Evolutionary conservation across 2,329 filamentous ascomycete species (phyloP).

Genomic region (Xylariaceae sp.): DNA sequence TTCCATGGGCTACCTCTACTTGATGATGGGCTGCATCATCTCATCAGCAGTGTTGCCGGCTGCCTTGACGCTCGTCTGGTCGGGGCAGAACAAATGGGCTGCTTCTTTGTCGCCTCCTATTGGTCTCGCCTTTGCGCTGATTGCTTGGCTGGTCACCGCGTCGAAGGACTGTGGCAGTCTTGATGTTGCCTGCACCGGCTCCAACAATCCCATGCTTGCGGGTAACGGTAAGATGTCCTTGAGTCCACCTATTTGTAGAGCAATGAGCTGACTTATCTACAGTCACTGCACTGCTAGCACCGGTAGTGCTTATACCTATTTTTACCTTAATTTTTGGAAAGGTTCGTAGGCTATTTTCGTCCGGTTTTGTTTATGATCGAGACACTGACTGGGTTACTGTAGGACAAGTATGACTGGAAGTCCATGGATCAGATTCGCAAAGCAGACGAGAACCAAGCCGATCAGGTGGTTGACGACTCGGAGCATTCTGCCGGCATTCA

Average conservation of each 20-base stretch:
- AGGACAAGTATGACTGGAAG: conserved; percentile 75
- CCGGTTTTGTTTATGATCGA: not conserved
- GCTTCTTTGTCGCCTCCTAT: conserved; percentile 65
- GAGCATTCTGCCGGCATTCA: conserved; percentile 49
- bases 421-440: conserved; percentile 75
- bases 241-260: not conserved
- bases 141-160: conserved; percentile 73
- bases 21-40: conserved; percentile 90
- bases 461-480: conserved; percentile 57
- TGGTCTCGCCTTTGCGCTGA: conserved; percentile 62
- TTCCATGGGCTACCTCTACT: conserved; percentile 81
- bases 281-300: conserved; percentile 73
- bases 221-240: conserved; percentile 51
- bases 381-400: not conserved
- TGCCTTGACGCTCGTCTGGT: conserved; percentile 75
- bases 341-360: conserved; percentile 27
- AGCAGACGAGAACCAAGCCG: conserved; percentile 70
- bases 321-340: conserved; percentile 65
- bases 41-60: conserved; percentile 79
- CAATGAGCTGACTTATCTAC: conserved; percentile 8
- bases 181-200: conserved; percentile 68
- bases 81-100: conserved; percentile 69
- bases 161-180: conserved; percentile 64
- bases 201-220: conserved; percentile 83
- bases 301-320: conserved; percentile 66